Evolutionary conservation across 2,329 filamentous ascomycete species (phyloP).

Genomic region (Thelonectria discophora): DNA sequence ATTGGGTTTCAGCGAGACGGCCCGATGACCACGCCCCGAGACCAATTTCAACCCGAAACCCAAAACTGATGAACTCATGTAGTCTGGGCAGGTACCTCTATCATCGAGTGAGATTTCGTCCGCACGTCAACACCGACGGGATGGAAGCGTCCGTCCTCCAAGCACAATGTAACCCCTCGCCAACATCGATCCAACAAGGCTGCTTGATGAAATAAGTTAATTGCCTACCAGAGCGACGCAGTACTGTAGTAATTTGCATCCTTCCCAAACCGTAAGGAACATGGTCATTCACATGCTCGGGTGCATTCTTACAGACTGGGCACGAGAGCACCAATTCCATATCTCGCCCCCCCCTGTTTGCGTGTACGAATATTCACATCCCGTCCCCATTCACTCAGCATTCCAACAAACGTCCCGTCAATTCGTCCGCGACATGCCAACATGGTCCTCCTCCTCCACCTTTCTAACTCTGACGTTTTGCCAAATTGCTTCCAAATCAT

Average conservation of each 20-base stretch:
- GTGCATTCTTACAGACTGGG: background rate
- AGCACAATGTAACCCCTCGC: background rate
- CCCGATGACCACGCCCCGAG: background rate
- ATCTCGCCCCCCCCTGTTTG: background rate
- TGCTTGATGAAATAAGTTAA: no score
- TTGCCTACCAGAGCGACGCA: no score
- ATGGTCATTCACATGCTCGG: background rate
- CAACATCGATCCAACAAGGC: no score
- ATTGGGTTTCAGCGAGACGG: background rate
- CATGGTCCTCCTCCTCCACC: background rate
- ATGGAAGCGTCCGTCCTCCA: background rate
- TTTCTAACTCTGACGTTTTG: background rate
- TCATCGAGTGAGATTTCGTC: background rate
- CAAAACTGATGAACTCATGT: background rate
- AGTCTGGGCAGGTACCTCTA: no score
- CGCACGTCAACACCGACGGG: background rate
- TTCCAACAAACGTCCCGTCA: background rate
- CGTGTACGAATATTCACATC: background rate
- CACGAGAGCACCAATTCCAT: no score
- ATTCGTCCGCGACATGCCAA: background rate
- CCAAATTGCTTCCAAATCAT: background rate
- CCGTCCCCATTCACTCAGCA: background rate
- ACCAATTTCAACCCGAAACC: background rate
- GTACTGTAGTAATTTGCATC: no score
- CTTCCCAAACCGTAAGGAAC: background rate